phyloP scores from a whole-genome alignment of 2,329 filamentous ascomycete genomes.

The Aspergillus floridensis region DNA sequence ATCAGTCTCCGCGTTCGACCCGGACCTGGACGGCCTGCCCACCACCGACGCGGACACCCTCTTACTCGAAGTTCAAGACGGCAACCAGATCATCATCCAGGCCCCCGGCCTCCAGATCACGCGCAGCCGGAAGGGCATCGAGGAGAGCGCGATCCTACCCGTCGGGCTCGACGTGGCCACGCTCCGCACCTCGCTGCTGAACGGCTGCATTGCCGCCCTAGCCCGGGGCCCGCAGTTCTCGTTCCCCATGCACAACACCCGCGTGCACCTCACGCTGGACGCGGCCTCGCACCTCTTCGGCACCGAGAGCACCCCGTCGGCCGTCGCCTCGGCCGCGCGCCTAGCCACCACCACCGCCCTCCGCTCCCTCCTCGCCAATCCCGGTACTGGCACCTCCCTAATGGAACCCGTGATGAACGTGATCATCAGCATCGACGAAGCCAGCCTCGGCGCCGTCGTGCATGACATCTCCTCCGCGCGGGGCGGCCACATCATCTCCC shows the following conservation, averaged over 20 bases:
- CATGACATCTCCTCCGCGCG: slow-evolving; percentile 74
- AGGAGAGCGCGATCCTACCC: slow-evolving; percentile 52
- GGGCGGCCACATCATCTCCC: slow-evolving; percentile 71
- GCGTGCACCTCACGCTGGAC: slow-evolving; percentile 69
- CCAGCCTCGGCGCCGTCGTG: slow-evolving; percentile 74
- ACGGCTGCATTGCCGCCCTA: slow-evolving; percentile 78
- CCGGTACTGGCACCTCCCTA: slow-evolving; percentile 57
- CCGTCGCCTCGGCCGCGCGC: slow-evolving; percentile 64
- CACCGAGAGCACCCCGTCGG: slow-evolving; percentile 64
- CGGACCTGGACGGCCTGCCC: slow-evolving; percentile 20
- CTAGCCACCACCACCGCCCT: slow-evolving; percentile 69
- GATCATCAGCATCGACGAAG: slow-evolving; percentile 80
- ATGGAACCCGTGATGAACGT: slow-evolving; percentile 95
- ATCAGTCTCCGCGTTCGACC: slow-evolving; percentile 59
- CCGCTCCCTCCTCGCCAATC: slow-evolving; percentile 48
- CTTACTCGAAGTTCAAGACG: slow-evolving; percentile 55
- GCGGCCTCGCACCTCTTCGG: slow-evolving; percentile 63
- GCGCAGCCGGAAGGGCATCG: slow-evolving; percentile 35
- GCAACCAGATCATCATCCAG: slow-evolving; percentile 65
- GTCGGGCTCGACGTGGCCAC: slow-evolving; percentile 51
- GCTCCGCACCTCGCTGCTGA: slow-evolving; percentile 61
- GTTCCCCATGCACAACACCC: slow-evolving; percentile 75
- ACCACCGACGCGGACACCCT: slow-evolving; percentile 27
- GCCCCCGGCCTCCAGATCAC: slow-evolving; percentile 50
- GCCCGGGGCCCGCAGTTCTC: slow-evolving; percentile 78